A percentile compares a stretch with the other conserved stretches of the same genome.
Evolutionary conservation across 208 protist species (phyloP).

Genomic region (Leishmania tarentolae): DNA sequence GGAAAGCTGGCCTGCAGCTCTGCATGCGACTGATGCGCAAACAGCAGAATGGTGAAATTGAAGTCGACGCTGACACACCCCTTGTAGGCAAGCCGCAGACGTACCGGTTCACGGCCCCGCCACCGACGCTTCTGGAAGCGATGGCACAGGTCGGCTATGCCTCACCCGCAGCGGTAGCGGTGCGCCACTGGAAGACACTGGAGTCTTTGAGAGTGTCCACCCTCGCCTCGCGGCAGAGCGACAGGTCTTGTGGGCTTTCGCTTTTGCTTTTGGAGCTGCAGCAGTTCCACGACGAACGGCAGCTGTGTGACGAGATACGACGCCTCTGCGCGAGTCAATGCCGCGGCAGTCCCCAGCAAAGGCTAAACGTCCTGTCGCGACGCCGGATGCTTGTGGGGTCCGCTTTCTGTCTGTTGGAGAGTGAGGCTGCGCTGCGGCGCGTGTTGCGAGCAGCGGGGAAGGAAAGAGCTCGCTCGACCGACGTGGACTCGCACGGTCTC

Average conservation of each 20-base stretch:
- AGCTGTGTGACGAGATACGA: constrained; percentile 28
- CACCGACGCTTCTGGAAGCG: constrained; percentile 23
- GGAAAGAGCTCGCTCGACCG: constrained; percentile 34
- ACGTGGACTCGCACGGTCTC: constrained; percentile 73
- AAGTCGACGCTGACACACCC: neutral
- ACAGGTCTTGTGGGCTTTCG: constrained; percentile 1
- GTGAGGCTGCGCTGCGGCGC: constrained; percentile 38
- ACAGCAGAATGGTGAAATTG: neutral
- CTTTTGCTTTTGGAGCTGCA: constrained; percentile 21
- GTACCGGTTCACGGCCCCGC: constrained; percentile 7
- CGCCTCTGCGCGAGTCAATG: neutral
- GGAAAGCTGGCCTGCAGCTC: constrained; percentile 28
- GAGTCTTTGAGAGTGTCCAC: neutral
- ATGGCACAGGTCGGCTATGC: constrained; percentile 38
- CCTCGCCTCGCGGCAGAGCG: neutral
- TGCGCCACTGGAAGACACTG: constrained; percentile 21
- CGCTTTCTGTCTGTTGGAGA: constrained; percentile 57
- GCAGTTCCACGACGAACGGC: constrained; percentile 12
- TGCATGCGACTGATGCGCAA: constrained; percentile 32
- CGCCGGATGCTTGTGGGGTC: constrained; percentile 51
- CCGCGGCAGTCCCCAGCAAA: neutral
- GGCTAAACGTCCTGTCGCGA: constrained; percentile 11
- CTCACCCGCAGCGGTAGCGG: constrained; percentile 7
- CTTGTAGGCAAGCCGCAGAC: constrained; percentile 2
- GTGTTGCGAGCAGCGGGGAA: constrained; percentile 43